These are phyloP conservation scores for Lyophyllum atratum DNA, from an alignment of 768 basidiomycete genomes.

Conservation along the genomic window DNA sequence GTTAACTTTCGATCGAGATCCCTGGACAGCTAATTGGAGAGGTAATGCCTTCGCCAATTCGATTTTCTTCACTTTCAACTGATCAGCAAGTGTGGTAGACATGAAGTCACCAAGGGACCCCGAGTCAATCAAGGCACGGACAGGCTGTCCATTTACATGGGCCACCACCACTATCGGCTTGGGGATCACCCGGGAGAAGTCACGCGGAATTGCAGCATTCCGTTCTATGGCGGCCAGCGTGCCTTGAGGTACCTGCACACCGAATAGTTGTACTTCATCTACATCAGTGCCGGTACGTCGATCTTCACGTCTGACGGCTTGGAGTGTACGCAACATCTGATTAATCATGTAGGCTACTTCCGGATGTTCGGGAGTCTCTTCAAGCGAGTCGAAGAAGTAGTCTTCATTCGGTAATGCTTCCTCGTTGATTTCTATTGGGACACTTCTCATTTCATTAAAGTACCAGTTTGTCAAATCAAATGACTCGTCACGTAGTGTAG, in stretches of 20 bases:
- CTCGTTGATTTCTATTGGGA: too few relatives aligned
- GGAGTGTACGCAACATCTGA: too few relatives aligned
- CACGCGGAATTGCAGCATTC: slow-evolving; percentile 23
- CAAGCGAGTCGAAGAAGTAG: too few relatives aligned
- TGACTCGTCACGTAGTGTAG: too few relatives aligned
- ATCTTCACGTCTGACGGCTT: too few relatives aligned
- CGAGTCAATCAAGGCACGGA: slow-evolving; percentile 34
- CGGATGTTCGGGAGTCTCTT: too few relatives aligned
- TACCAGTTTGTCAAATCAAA: too few relatives aligned
- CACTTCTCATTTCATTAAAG: too few relatives aligned
- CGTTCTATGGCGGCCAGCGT: slow-evolving; percentile 17
- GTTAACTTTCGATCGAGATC: slow-evolving; percentile 39
- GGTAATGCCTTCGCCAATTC: slow-evolving; percentile 31
- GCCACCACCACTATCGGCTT: slow-evolving; percentile 34
- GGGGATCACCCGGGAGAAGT: slow-evolving; percentile 19
- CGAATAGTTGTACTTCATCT: not conserved
- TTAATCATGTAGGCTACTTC: too few relatives aligned
- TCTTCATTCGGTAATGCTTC: too few relatives aligned
- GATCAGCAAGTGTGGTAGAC: slow-evolving; percentile 33
- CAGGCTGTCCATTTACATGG: slow-evolving; percentile 32
- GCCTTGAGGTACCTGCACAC: not conserved
- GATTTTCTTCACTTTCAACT: slow-evolving; percentile 26
- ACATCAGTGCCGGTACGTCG: too few relatives aligned
- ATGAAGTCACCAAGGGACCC: too few relatives aligned
- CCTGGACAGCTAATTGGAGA: slow-evolving; percentile 40